Conservation (phyloP, 2,329 filamentous ascomycete genomes). For the Lachnellula suecica region DNA sequence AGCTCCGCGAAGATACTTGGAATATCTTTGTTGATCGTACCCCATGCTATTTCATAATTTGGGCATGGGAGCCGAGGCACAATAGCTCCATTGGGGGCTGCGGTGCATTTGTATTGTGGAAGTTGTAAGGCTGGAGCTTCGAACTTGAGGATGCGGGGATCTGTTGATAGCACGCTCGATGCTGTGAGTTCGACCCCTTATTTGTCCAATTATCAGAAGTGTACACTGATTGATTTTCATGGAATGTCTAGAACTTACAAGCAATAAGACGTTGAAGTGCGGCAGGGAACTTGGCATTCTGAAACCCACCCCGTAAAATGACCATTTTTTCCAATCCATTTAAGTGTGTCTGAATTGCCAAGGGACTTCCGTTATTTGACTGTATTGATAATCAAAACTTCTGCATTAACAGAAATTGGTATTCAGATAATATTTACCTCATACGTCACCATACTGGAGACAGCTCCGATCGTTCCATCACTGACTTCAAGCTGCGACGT, state of each 20-base stretch:
- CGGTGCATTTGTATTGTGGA: no score
- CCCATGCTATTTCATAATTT: not conserved
- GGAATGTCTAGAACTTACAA: not conserved
- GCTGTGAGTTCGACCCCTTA: not conserved
- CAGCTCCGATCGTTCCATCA: not conserved
- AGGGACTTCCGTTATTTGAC: slow-evolving; percentile 10
- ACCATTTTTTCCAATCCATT: slow-evolving; percentile 15
- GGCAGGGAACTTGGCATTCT: slow-evolving; percentile 8
- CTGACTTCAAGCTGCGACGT: not conserved
- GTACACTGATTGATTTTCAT: not conserved
- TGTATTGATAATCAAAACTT: not conserved
- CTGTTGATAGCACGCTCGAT: not conserved
- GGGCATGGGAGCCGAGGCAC: not conserved
- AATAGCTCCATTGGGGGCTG: not conserved
- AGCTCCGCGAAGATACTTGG: not conserved
- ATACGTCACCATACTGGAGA: not conserved
- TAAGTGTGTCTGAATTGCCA: slow-evolving; percentile 12
- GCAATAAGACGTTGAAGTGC: slow-evolving; percentile 13
- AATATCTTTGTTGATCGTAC: not conserved
- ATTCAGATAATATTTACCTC: not conserved
- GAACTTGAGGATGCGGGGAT: not conserved
- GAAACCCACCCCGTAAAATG: slow-evolving; percentile 11
- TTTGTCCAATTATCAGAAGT: not conserved
- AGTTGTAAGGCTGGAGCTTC: not conserved
- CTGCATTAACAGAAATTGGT: not conserved